phyloP scores from a whole-genome alignment of 2,329 filamentous ascomycete genomes.

The Trichoderma endophyticum region DNA sequence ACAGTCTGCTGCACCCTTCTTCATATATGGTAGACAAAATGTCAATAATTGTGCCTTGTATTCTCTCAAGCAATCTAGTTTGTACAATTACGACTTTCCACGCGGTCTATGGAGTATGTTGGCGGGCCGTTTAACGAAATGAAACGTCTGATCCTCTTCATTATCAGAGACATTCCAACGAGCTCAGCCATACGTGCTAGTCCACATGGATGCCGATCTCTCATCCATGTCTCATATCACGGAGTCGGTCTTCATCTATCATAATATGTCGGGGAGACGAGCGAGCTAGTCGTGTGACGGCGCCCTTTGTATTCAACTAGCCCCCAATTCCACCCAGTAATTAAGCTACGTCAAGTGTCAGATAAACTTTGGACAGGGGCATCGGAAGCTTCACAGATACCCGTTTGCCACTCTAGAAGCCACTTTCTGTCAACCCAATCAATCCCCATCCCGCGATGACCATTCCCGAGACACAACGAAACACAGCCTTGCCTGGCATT shows the following conservation, averaged over 20 bases:
- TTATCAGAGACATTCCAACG: background rate
- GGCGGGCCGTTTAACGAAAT: background rate
- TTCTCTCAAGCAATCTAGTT: too few relatives aligned
- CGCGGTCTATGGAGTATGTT: too few relatives aligned
- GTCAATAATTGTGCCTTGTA: background rate
- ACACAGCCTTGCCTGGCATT: conserved; percentile 15
- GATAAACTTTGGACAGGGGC: background rate
- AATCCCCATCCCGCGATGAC: conserved; percentile 15
- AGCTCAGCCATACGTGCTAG: background rate
- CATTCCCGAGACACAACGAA: conserved; percentile 16
- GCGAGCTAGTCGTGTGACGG: background rate
- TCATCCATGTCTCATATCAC: background rate
- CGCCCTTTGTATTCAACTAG: background rate
- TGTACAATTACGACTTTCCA: background rate
- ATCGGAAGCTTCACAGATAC: background rate
- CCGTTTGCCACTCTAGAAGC: conserved; percentile 24
- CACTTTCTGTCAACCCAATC: conserved; percentile 13
- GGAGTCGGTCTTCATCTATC: background rate
- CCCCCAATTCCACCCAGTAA: background rate
- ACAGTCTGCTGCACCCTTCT: background rate
- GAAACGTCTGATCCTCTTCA: background rate
- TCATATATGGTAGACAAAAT: background rate
- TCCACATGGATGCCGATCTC: background rate
- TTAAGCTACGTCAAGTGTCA: background rate
- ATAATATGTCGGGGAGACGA: background rate